Conservation (phyloP, 2,329 filamentous ascomycete genomes). For the Penicillium frequentans region DNA sequence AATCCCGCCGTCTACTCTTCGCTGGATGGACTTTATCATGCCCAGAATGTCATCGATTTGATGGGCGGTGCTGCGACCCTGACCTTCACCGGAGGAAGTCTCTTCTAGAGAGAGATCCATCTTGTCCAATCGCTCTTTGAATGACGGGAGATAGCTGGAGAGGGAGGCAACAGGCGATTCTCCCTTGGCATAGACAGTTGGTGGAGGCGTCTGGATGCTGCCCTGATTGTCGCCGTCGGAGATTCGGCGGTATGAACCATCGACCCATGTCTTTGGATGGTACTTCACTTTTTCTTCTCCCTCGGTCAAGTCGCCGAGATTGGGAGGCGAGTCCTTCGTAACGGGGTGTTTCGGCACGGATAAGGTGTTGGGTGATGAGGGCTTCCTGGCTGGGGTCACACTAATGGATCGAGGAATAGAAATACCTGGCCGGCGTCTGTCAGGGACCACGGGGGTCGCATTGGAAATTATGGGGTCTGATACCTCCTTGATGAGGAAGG, state of each 20-base stretch:
- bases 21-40: conserved; percentile 10
- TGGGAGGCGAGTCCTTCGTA: not conserved
- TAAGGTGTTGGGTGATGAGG: not conserved
- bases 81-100: not conserved
- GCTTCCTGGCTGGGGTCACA: not conserved
- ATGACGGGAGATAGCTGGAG: conserved; percentile 2
- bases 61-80: not conserved
- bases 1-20: conserved; percentile 5
- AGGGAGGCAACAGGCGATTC: not conserved
- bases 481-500: not conserved
- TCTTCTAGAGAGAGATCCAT: not conserved
- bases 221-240: not conserved
- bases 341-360: not conserved
- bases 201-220: not conserved
- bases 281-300: conserved; percentile 9
- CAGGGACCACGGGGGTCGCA: not conserved
- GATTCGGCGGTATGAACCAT: not conserved
- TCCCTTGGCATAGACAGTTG: not conserved
- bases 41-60: conserved; percentile 11
- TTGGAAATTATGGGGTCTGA: not conserved
- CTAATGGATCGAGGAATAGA: not conserved
- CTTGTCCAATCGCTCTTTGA: conserved; percentile 14
- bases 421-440: not conserved
- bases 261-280: conserved; percentile 4
- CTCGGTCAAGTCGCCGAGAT: not conserved